Conservation (phyloP, 2,329 filamentous ascomycete genomes). For the Rhynchosporium secalis region DNA sequence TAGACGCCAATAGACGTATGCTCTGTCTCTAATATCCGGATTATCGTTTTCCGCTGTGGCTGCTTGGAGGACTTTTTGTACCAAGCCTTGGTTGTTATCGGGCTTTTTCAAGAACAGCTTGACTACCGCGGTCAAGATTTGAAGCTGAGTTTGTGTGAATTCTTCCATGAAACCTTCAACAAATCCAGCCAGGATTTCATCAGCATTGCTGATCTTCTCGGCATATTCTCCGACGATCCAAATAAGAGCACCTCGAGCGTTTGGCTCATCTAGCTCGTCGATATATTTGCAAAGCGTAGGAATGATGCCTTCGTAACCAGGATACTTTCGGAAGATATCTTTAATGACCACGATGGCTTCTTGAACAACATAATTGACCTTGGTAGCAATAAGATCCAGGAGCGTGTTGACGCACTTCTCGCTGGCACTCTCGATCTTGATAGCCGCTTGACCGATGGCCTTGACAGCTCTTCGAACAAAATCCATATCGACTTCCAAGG, state of each 20-base stretch:
- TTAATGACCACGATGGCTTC: conserved; percentile 99
- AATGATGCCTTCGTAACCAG: conserved; percentile 96
- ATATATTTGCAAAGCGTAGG: conserved; percentile 95
- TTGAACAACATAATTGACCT: conserved; percentile 98
- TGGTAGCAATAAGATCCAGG: conserved; percentile 91
- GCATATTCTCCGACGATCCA: conserved; percentile 99
- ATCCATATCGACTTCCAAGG: conserved; percentile 98
- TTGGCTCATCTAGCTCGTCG: conserved; percentile 92
- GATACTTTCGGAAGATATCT: conserved; percentile 96
- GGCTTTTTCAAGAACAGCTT: conserved; percentile 98
- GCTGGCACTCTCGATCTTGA: conserved; percentile 94
- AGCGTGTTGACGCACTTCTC: conserved; percentile 95
- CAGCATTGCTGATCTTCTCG: conserved; percentile 98
- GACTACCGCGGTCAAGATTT: conserved; percentile 94
- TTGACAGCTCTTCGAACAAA: conserved; percentile 93
- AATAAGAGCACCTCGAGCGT: conserved; percentile 86
- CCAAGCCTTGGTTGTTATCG: conserved; percentile 82
- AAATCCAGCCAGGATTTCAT: conserved; percentile 86
- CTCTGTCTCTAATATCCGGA: conserved; percentile 92
- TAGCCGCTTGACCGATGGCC: conserved; percentile 95
- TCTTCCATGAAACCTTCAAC: conserved; percentile 95
- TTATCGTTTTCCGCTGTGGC: conserved; percentile 97
- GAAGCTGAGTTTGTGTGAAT: conserved; percentile 97
- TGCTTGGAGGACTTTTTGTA: conserved; percentile 90
- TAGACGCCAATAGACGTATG: conserved; percentile 97